Conservation (phyloP, 1,284 basidiomycete species). For the Tremellales sp. region DNA sequence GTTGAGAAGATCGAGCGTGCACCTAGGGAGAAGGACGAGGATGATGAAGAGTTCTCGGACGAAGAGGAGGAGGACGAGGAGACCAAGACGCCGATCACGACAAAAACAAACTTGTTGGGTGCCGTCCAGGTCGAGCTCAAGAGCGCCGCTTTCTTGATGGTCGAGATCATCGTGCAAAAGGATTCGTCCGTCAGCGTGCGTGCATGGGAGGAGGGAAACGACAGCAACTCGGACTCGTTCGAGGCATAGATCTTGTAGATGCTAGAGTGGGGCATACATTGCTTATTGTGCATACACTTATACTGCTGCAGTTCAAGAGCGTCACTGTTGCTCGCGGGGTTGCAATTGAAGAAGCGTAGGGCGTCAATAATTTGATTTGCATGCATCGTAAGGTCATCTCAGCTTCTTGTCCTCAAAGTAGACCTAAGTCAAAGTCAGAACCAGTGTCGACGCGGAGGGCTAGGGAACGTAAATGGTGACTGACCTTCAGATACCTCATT, state of each 20-base stretch:
- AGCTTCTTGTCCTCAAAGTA: constrained; percentile 89
- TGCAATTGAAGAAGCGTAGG: no score
- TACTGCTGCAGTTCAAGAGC: no score
- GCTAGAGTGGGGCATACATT: no score
- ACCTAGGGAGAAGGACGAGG: constrained; percentile 39
- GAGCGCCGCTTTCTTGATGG: constrained; percentile 57
- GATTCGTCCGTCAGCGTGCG: constrained; percentile 49
- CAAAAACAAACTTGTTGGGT: constrained; percentile 56
- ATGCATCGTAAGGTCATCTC: constrained; percentile 50
- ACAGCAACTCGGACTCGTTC: constrained; percentile 32
- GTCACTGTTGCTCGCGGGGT: no score
- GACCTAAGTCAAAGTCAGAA: constrained; percentile 50
- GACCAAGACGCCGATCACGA: constrained; percentile 63
- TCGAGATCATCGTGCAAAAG: constrained; percentile 59
- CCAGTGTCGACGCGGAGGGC: no score
- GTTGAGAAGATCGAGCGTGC: constrained; percentile 60
- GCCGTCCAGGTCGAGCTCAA: constrained; percentile 55
- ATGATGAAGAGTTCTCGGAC: constrained; percentile 54
- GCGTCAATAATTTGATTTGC: no score
- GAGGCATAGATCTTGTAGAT: constrained; percentile 14
- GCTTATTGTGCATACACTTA: no score
- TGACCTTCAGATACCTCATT: constrained; percentile 80
- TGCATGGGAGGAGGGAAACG: constrained; percentile 46
- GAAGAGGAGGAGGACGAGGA: constrained; percentile 63
- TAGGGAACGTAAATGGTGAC: no score